Evolutionary conservation across 2,329 filamentous ascomycete species (phyloP).

Genomic region (Fusarium domesticum): DNA sequence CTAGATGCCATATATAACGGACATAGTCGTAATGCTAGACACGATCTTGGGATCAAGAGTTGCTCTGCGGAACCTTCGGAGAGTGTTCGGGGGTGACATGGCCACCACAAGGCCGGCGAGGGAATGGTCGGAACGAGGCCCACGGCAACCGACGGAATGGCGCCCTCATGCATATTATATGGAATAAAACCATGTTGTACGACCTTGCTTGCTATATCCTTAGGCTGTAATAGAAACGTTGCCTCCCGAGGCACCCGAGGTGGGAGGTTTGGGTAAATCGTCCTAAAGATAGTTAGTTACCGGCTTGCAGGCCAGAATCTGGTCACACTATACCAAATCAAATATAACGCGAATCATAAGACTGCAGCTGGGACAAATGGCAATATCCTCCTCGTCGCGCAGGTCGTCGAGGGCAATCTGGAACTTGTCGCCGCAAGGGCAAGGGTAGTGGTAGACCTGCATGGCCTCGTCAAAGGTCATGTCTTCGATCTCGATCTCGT

Average conservation of each 20-base stretch:
- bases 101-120: too few relatives aligned
- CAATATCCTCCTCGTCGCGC: slow-evolving; percentile 86
- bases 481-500: slow-evolving; percentile 98
- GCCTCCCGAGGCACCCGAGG: slow-evolving; percentile 30
- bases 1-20: too few relatives aligned
- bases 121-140: too few relatives aligned
- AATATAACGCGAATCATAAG: slow-evolving; percentile 96
- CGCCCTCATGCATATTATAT: too few relatives aligned
- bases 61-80: too few relatives aligned
- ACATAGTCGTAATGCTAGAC: too few relatives aligned
- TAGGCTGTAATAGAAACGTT: slow-evolving; percentile 43
- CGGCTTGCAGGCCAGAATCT: neutral
- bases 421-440: slow-evolving; percentile 95
- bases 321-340: slow-evolving; percentile 63
- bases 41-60: too few relatives aligned
- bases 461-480: slow-evolving; percentile 84
- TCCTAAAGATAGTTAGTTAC: slow-evolving; percentile 34
- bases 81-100: too few relatives aligned
- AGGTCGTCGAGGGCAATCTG: slow-evolving; percentile 84
- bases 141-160: too few relatives aligned
- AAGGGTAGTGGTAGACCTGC: slow-evolving; percentile 93
- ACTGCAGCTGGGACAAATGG: slow-evolving; percentile 96
- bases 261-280: slow-evolving; percentile 42
- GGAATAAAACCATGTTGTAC: neutral
- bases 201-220: neutral